Percentiles rank a stretch among this genome's conserved stretches.
These are phyloP conservation scores for Plectranthus barbatus DNA, from an alignment of 257 asterid species.

Conservation along the genomic window DNA sequence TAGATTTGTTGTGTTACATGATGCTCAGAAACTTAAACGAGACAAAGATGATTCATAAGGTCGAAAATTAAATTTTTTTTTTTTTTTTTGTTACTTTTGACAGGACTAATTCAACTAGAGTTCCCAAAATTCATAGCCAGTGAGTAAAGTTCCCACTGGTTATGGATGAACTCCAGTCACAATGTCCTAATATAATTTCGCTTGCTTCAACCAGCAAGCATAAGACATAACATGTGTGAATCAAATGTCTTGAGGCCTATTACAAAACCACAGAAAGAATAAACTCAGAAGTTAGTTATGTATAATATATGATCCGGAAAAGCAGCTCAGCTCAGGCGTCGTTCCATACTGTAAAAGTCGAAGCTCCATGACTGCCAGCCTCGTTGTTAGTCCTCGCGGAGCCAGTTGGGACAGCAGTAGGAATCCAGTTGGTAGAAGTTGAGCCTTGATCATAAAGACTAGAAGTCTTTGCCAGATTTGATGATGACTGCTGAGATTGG, in stretches of 20 bases:
- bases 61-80: slow-evolving; percentile 20
- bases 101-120: slow-evolving; percentile 34
- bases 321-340: slow-evolving; percentile 22
- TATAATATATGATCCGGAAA: slow-evolving; percentile 7
- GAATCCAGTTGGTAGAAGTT: slow-evolving; percentile 20
- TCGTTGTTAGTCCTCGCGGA: slow-evolving; percentile 16
- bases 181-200: slow-evolving; percentile 9
- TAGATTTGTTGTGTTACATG: no score
- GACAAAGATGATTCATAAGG: no score
- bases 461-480: not conserved
- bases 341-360: slow-evolving; percentile 61
- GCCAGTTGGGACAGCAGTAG: slow-evolving; percentile 37
- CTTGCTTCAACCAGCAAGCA: slow-evolving; percentile 6
- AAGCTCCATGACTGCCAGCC: slow-evolving; percentile 33
- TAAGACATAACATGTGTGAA: slow-evolving; percentile 5
- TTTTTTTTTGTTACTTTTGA: slow-evolving; percentile 24
- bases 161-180: slow-evolving; percentile 47
- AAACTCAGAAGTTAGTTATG: slow-evolving; percentile 25
- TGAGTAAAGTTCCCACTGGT: slow-evolving; percentile 23
- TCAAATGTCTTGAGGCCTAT: slow-evolving; percentile 19
- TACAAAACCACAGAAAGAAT: slow-evolving; percentile 9
- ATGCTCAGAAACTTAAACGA: no score
- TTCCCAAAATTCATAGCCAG: slow-evolving; percentile 77
- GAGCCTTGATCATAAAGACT: slow-evolving; percentile 7
- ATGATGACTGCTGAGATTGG: slow-evolving; percentile 25